Conservation (phyloP, 2,329 filamentous ascomycete species). For the Fusarium ramigenum region DNA sequence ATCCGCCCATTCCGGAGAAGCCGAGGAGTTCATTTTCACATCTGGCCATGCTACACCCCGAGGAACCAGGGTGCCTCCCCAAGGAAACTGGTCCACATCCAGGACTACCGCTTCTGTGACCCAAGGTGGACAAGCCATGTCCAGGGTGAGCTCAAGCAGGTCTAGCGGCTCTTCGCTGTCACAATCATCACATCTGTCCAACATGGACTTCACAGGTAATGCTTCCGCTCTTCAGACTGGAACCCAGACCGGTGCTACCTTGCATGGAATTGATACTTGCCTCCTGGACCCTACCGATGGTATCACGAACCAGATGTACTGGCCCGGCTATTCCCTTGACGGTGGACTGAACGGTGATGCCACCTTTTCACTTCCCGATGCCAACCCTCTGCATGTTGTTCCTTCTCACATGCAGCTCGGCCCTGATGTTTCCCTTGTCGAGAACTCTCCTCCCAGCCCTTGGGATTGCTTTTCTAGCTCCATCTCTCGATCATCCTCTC, state of each 20-base stretch:
- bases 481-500: slow-evolving; percentile 62
- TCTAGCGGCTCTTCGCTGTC: slow-evolving; percentile 58
- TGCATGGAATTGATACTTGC: slow-evolving; percentile 62
- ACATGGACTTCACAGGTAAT: slow-evolving; percentile 64
- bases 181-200: slow-evolving; percentile 60
- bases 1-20: slow-evolving; percentile 60
- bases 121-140: slow-evolving; percentile 51
- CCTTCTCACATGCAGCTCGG: slow-evolving; percentile 65
- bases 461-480: slow-evolving; percentile 64
- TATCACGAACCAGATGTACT: slow-evolving; percentile 61
- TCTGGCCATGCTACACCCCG: slow-evolving; percentile 65
- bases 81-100: slow-evolving; percentile 57
- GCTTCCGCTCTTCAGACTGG: slow-evolving; percentile 54
- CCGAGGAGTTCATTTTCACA: slow-evolving; percentile 64
- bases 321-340: slow-evolving; percentile 57
- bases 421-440: slow-evolving; percentile 59
- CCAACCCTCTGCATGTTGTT: slow-evolving; percentile 62
- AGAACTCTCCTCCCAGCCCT: slow-evolving; percentile 61
- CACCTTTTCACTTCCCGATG: slow-evolving; percentile 55
- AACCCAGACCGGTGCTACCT: slow-evolving; percentile 49
- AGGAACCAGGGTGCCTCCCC: slow-evolving; percentile 56
- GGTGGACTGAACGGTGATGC: slow-evolving; percentile 54
- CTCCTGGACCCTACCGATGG: slow-evolving; percentile 59
- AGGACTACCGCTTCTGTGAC: slow-evolving; percentile 47
- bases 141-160: slow-evolving; percentile 51